These are phyloP conservation scores for Fusarium armeniacum DNA, from an alignment of 2,329 filamentous ascomycete species.

Conservation along the genomic window DNA sequence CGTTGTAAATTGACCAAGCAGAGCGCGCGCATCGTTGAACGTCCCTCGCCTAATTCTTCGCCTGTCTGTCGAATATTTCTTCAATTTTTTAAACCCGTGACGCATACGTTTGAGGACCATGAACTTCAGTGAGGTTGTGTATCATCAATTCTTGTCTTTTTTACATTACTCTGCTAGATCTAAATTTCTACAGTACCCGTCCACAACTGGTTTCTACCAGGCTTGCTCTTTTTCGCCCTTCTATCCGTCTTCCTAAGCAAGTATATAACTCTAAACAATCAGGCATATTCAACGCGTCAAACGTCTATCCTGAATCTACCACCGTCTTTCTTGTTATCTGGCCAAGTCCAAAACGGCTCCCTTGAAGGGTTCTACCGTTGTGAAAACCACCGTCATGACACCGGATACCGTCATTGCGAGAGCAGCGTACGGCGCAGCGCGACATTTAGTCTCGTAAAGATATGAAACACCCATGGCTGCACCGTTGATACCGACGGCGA, in stretches of 20 bases:
- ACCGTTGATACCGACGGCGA: slow-evolving; percentile 70
- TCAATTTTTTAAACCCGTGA: slow-evolving; percentile 11
- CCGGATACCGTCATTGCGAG: slow-evolving; percentile 71
- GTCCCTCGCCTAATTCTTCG: background rate
- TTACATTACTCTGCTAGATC: slow-evolving; percentile 22
- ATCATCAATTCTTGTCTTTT: slow-evolving; percentile 10
- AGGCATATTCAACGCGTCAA: slow-evolving; percentile 20
- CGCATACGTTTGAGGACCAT: slow-evolving; percentile 5
- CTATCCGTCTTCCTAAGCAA: slow-evolving; percentile 29
- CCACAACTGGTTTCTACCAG: background rate
- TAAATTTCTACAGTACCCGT: slow-evolving; percentile 32
- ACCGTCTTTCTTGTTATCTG: slow-evolving; percentile 41
- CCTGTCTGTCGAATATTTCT: background rate
- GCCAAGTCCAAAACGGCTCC: slow-evolving; percentile 55
- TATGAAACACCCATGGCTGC: slow-evolving; percentile 72
- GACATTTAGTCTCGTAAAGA: slow-evolving; percentile 67
- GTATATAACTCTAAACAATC: slow-evolving; percentile 39
- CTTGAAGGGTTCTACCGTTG: slow-evolving; percentile 63
- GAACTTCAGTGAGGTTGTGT: background rate
- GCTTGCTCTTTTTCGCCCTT: slow-evolving; percentile 22
- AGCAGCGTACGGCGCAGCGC: slow-evolving; percentile 68
- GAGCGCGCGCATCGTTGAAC: slow-evolving; percentile 27
- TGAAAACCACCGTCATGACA: slow-evolving; percentile 68
- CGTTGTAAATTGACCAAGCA: slow-evolving; percentile 40
- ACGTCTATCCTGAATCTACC: slow-evolving; percentile 14